Base-by-base conservation (phyloP, 106 monocot species). In the Triglochin maritima region DNA sequence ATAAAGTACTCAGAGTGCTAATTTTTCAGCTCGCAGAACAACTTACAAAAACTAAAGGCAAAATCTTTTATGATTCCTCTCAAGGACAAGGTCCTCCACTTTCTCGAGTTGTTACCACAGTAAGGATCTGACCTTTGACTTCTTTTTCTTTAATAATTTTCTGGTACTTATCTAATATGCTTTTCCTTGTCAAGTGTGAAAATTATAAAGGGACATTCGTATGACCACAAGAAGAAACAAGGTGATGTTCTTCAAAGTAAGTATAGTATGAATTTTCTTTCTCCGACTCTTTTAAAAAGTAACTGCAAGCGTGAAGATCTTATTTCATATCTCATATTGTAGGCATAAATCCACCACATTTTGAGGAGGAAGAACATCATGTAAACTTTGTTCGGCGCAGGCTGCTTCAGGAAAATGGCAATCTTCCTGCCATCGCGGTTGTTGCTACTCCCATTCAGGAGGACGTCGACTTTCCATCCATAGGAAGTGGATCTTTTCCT, bases 401-500 rank as follows among this genome's bases (percentile, higher is more conserved):
- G 68, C 81, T 94, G 10, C 74, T 87, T 16, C 63, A 83, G 62
- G 81, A 81, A 77, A 44, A 73, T 45, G 79, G 65, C 60, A 94
- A 94, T 51, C 77, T 94, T n/a, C 81, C 85, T 50, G 87, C 94
- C 74, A 53, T 59, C 56, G 69, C 81, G 46, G 68, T 65, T 41
- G 71, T 50, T 43, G 45, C 41, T 69, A 9, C 17, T 43, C 54
- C 64, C 50, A 13, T 52, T 17, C 66, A 59, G 48, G 74, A 71
- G 55, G 42, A 16, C 77, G 69, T 74, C 52, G 9, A 62, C 52
- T 78, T 87, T 60, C 79, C 84, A 61, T 87, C 89, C 45, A 59
- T 59, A 13, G 87, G 85, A 53, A 94, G 81, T 77, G 89, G 94
- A 60, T 85, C 89, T 62, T 94, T 89, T 69, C 74, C 81, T 16